Percentiles rank a stretch among this genome's conserved stretches.
Evolutionary conservation across 1,284 basidiomycete genomes (phyloP).

Genomic region (Irpex sp.): DNA sequence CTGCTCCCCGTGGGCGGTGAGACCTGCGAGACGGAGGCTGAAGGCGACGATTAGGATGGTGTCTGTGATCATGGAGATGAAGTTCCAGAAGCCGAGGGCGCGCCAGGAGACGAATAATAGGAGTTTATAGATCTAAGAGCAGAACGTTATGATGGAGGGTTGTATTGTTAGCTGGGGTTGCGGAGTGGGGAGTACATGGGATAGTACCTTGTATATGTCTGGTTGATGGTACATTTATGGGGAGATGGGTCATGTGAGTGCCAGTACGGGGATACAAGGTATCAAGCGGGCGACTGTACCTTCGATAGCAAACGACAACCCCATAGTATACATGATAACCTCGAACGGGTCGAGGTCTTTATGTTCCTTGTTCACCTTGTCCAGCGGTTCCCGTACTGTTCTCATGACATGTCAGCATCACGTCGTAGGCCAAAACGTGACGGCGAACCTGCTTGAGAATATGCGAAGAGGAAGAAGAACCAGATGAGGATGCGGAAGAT

Average conservation of each 20-base stretch:
- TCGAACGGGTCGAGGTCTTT: constrained; percentile 73
- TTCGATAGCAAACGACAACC: constrained; percentile 74
- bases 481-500: constrained; percentile 75
- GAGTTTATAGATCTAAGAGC: constrained; percentile 58
- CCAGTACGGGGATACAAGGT: neutral
- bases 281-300: constrained; percentile 36
- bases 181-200: no score
- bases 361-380: constrained; percentile 51
- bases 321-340: constrained; percentile 71
- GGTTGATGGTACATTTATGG: neutral
- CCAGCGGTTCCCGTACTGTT: constrained; percentile 68
- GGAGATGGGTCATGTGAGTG: neutral
- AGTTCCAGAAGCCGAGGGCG: constrained; percentile 81
- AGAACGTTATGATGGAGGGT: no score
- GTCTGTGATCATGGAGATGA: constrained; percentile 72
- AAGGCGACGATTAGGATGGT: constrained; percentile 72
- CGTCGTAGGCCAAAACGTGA: neutral
- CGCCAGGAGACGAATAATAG: constrained; percentile 66
- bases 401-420: neutral
- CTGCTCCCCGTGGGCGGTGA: constrained; percentile 40
- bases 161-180: no score
- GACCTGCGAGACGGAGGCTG: constrained; percentile 64
- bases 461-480: constrained; percentile 82
- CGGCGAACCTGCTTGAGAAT: constrained; percentile 74
- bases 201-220: neutral